Conservation (phyloP, 208 protist species). For the Blechomonas ayalai region DNA sequence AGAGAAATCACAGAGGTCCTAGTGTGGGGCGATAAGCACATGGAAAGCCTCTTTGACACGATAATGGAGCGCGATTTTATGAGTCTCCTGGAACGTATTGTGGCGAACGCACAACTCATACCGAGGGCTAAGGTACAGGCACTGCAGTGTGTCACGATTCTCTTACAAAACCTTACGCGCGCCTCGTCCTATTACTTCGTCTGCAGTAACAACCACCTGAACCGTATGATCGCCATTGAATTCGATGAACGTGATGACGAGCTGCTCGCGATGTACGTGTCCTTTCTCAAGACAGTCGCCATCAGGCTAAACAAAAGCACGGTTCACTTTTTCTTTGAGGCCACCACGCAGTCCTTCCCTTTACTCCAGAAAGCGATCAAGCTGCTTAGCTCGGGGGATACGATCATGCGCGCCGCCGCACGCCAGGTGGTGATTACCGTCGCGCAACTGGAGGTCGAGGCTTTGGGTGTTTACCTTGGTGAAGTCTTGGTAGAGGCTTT, state of each 20-base stretch:
- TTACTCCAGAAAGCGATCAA: constrained; percentile 61
- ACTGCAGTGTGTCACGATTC: constrained; percentile 60
- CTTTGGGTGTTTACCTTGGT: constrained; percentile 34
- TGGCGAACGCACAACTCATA: constrained; percentile 48
- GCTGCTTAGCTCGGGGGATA: constrained; percentile 39
- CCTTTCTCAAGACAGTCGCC: constrained; percentile 80
- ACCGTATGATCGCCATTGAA: constrained; percentile 73
- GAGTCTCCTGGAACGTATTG: constrained; percentile 53
- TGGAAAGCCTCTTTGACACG: constrained; percentile 50
- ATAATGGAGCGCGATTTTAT: constrained; percentile 66
- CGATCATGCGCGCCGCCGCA: constrained; percentile 74
- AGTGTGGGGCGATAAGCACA: constrained; percentile 77
- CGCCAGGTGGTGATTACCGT: constrained; percentile 75
- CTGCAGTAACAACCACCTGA: constrained; percentile 86
- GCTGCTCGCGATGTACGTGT: constrained; percentile 69
- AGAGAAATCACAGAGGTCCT: constrained; percentile 67
- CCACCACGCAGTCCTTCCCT: constrained; percentile 44
- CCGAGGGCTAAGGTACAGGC: constrained; percentile 51
- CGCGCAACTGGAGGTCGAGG: constrained; percentile 44
- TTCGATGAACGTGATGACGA: constrained; percentile 67
- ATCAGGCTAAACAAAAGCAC: constrained; percentile 66
- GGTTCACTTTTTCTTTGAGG: constrained; percentile 82
- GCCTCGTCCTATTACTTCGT: constrained; percentile 61
- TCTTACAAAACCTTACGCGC: constrained; percentile 72
- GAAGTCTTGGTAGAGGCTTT: constrained; percentile 37